phyloP scores from a whole-genome alignment of 192 early-diverging fungal genomes.

The Podila epicladia region DNA sequence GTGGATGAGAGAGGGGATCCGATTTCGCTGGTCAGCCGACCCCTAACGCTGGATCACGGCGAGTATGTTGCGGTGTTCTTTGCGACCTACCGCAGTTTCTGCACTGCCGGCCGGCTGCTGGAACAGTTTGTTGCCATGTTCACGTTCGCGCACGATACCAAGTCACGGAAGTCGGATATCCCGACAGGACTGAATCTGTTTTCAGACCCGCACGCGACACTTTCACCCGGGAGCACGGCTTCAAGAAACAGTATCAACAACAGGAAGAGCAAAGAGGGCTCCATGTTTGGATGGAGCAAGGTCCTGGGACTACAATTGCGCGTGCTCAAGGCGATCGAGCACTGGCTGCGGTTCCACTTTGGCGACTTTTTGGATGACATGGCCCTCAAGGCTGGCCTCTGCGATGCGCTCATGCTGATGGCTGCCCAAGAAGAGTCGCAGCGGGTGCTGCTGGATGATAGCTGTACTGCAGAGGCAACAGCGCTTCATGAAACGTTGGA shows the following conservation, averaged over 20 bases:
- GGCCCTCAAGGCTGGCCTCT: constrained; percentile 55
- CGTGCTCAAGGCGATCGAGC: constrained; percentile 64
- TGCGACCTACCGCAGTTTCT: constrained; percentile 73
- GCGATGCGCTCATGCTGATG: constrained; percentile 10
- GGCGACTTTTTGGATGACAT: constrained; percentile 73
- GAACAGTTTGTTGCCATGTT: constrained; percentile 54
- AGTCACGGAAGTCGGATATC: constrained; percentile 2
- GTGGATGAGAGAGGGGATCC: constrained; percentile 58
- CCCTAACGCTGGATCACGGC: constrained; percentile 46
- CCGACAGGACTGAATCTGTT: constrained; percentile 51
- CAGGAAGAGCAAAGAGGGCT: constrained; percentile 5
- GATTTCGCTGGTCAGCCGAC: constrained; percentile 25
- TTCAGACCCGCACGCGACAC: constrained; percentile 26
- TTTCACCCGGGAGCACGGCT: constrained; percentile 8
- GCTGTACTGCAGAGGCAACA: not conserved
- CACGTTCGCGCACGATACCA: constrained; percentile 35
- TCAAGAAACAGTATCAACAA: not conserved
- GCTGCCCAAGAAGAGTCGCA: constrained; percentile 11
- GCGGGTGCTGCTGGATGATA: constrained; percentile 6
- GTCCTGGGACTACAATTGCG: constrained; percentile 49
- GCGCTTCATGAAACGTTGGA: constrained; percentile 2
- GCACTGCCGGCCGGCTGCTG: constrained; percentile 50
- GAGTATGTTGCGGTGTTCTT: constrained; percentile 65
- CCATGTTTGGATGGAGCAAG: constrained; percentile 40
- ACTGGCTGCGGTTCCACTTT: constrained; percentile 70